A percentile compares a stretch with the other conserved stretches of the same genome.
phyloP scores from a whole-genome alignment of 108 stramenopile species.

The Aurantiochytrium sp. region DNA sequence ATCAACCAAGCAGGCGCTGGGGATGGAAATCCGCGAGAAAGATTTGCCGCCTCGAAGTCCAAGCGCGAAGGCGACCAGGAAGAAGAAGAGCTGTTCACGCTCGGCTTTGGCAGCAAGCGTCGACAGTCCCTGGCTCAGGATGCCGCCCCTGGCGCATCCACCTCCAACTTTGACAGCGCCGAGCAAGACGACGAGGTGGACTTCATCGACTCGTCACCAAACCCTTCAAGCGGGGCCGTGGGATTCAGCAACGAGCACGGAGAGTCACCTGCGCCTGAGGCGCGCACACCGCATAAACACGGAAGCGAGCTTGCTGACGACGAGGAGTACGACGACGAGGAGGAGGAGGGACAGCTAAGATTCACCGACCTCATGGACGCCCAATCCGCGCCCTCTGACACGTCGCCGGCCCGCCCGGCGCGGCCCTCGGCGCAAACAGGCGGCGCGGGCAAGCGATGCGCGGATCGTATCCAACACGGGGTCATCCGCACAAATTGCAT shows the following conservation, averaged over 20 bases:
- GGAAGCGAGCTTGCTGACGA: not conserved
- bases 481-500: slow-evolving; percentile 96
- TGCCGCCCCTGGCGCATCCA: too few relatives aligned
- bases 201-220: too few relatives aligned
- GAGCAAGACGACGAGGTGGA: too few relatives aligned
- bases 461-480: slow-evolving; percentile 64
- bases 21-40: not conserved
- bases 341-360: not conserved
- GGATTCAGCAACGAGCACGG: too few relatives aligned
- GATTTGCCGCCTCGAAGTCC: too few relatives aligned
- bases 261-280: too few relatives aligned
- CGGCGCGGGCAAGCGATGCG: not conserved
- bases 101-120: too few relatives aligned
- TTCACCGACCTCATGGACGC: not conserved
- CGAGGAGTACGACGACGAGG: not conserved
- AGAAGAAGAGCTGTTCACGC: not conserved
- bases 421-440: not conserved
- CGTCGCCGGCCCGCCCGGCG: not conserved
- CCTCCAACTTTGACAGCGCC: too few relatives aligned
- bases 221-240: too few relatives aligned
- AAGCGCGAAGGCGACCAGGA: not conserved
- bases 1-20: not conserved
- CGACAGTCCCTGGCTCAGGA: too few relatives aligned
- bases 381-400: not conserved
- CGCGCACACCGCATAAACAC: too few relatives aligned